A percentile compares a stretch with the other conserved stretches of the same genome.
These are phyloP conservation scores for Botrytis sinoallii DNA, from an alignment of 2,329 filamentous ascomycete species.

Conservation along the genomic window DNA sequence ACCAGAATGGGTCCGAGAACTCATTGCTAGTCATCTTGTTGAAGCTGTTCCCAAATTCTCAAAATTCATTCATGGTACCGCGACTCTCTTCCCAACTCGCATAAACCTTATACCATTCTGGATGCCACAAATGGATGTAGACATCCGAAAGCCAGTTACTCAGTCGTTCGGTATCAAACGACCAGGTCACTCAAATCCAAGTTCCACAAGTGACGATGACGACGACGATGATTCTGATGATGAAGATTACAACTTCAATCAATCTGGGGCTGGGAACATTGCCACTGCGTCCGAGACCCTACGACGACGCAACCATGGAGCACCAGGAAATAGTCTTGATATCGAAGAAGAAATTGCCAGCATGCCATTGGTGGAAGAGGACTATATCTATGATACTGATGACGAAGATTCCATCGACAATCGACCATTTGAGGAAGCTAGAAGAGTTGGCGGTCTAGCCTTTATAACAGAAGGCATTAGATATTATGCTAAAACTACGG, in stretches of 20 bases:
- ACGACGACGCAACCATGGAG: slow-evolving; percentile 28
- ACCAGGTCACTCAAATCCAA: slow-evolving; percentile 68
- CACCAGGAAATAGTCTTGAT: slow-evolving; percentile 54
- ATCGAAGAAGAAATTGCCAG: slow-evolving; percentile 79
- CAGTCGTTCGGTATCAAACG: slow-evolving; percentile 90
- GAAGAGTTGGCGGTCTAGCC: slow-evolving; percentile 69
- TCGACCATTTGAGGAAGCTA: slow-evolving; percentile 74
- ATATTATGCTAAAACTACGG: slow-evolving; percentile 31
- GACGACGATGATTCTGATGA: slow-evolving; percentile 70
- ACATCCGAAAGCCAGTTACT: slow-evolving; percentile 88
- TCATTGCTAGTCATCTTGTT: slow-evolving; percentile 89
- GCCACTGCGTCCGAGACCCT: slow-evolving; percentile 25
- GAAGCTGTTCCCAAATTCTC: slow-evolving; percentile 99
- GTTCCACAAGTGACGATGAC: slow-evolving; percentile 75
- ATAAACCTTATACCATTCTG: slow-evolving; percentile 94
- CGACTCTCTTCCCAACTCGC: slow-evolving; percentile 77
- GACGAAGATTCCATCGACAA: slow-evolving; percentile 77
- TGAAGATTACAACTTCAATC: slow-evolving; percentile 35
- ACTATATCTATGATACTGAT: slow-evolving; percentile 89
- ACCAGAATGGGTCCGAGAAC: slow-evolving; percentile 91
- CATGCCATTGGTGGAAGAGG: slow-evolving; percentile 54
- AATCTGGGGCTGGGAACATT: background rate
- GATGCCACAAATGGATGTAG: slow-evolving; percentile 97
- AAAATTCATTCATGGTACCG: slow-evolving; percentile 96
- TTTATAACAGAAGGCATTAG: slow-evolving; percentile 64